Base-by-base conservation (phyloP, 345 rosid species). In the Microcos paniculata region DNA sequence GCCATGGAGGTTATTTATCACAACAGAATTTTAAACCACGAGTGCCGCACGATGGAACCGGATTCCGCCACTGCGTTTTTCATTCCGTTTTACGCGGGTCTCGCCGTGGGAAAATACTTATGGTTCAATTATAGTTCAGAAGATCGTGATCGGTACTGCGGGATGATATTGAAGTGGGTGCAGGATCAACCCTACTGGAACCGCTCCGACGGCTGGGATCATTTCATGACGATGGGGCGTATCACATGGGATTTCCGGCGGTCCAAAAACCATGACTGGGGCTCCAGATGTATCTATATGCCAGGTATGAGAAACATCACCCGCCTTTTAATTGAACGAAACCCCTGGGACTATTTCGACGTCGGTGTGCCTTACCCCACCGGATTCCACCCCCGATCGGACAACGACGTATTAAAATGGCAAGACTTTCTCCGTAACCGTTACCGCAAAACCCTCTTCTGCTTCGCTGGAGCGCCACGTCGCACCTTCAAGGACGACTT, bases 231-330 rank as follows among this genome's bases (percentile, higher is more conserved):
- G 6, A 91, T 94, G 98, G 99, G 98, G 0, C 92, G 99, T 38
- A 94, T 96, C 86, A 87, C 98, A 15, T 96, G 98, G 99, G 99
- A 96, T 84, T 96, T 96, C 74, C 89, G 99, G 1, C 86, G 98
- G 71, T 81, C 97, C 18, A 88, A 79, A 9, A 88, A 85, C 70
- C 65, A 87, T 0, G 99, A 91, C 65, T 96, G 99, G 99, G 99
- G 99, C 14, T 96, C 98, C 30, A 82, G 92, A 83, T 96, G 97
- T 73, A 80, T 96, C 69, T 84, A 94, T 88, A 62, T 75, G 78
- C 89, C 88, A 5, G 97, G 93, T 28, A 90, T 94, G 94, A 85
- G 97, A 35, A 96, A 94, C 89, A 85, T 94, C 75, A 96, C 98
- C 43, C 99, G 98, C 63, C 92, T 96, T 30, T 74, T 96, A 13